Evolutionary conservation across 1,284 basidiomycete species (phyloP).

Genomic region (Austropuccinia psidii): DNA sequence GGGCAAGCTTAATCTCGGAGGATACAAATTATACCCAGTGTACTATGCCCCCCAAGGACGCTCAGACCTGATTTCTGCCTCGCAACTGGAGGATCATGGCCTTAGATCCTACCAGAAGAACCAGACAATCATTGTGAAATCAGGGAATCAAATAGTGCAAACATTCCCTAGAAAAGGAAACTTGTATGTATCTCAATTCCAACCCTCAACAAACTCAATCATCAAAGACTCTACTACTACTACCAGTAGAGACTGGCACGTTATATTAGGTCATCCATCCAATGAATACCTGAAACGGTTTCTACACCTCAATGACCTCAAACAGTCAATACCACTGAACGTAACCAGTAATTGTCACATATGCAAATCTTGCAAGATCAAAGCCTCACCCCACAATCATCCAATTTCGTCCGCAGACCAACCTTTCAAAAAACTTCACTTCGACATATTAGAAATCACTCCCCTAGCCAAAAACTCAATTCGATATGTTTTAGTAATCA

Average conservation of each 20-base stretch:
- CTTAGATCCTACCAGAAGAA: background rate
- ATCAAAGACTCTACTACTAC: too few species aligned
- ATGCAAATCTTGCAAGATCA: background rate
- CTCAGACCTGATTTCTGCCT: background rate
- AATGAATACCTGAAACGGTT: background rate
- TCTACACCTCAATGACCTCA: background rate
- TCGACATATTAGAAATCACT: background rate
- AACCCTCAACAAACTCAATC: too few species aligned
- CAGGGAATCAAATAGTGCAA: background rate
- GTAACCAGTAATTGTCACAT: background rate
- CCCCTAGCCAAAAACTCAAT: background rate
- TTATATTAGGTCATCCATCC: background rate
- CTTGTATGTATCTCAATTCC: too few species aligned
- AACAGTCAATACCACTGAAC: background rate
- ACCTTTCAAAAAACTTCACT: background rate
- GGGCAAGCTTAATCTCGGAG: background rate
- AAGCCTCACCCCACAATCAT: too few species aligned
- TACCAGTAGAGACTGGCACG: background rate
- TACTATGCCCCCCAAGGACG: background rate
- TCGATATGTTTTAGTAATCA: background rate
- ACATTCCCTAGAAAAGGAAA: background rate
- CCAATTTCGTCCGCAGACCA: too few species aligned
- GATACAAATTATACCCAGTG: background rate
- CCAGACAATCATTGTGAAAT: background rate
- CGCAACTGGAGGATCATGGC: conserved; percentile 12